Evolutionary conservation across 208 protist genomes (phyloP).

Genomic region (Leishmania gerbilli): DNA sequence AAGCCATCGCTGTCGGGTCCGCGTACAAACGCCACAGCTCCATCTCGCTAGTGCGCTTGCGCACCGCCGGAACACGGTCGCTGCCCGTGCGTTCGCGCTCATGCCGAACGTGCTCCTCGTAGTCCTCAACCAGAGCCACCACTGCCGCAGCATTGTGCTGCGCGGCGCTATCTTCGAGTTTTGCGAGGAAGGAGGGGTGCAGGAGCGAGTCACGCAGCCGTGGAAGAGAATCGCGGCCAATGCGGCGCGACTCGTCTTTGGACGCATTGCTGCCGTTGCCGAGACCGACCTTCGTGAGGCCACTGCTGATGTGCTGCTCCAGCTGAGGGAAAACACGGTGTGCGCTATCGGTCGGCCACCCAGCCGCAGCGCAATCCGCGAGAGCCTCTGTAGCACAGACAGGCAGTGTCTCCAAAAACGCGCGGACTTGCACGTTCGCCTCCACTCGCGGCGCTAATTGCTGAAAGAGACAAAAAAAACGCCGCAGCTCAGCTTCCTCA

Average conservation of each 20-base stretch:
- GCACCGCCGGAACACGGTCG: conserved; percentile 10
- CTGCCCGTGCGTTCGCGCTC: conserved; percentile 38
- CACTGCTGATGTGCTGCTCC: conserved; percentile 35
- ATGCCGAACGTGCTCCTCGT: conserved; percentile 44
- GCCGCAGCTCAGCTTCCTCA: conserved; percentile 34
- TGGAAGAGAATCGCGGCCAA: conserved; percentile 21
- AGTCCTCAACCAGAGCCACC: conserved; percentile 61
- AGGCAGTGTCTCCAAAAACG: conserved; percentile 55
- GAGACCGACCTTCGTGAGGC: neutral
- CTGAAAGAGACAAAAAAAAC: conserved; percentile 45
- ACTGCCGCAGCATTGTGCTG: conserved; percentile 30
- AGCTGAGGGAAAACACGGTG: conserved; percentile 77
- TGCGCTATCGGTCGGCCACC: conserved; percentile 51
- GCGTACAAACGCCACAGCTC: conserved; percentile 64
- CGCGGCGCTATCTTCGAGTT: conserved; percentile 58
- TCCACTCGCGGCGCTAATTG: conserved; percentile 36
- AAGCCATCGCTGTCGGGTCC: conserved; percentile 56
- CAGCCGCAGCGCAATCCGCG: neutral
- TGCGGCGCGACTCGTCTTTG: neutral
- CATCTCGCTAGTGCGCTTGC: conserved; percentile 19
- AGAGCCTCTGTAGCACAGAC: conserved; percentile 1
- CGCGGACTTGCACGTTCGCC: conserved; percentile 32
- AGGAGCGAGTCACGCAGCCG: conserved; percentile 76
- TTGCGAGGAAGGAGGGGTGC: conserved; percentile 43
- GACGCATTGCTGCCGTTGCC: neutral